Conservation (phyloP, 352 stramenopile genomes). For the Phytophthora chlamydospora region DNA sequence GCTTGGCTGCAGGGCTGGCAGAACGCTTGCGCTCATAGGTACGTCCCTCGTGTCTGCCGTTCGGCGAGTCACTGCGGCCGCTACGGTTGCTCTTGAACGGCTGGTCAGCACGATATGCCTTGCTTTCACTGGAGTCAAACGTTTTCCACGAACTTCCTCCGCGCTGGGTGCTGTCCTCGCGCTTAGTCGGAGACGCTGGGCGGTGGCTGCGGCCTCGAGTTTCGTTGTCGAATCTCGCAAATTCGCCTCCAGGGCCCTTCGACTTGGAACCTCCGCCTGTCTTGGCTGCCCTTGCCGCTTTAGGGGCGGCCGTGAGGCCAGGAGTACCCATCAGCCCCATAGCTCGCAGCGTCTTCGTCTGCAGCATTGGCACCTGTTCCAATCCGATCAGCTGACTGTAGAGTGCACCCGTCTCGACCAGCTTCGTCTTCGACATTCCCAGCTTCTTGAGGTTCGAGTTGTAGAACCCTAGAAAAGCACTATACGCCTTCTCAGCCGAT, state of each 20-base stretch:
- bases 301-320: slow-evolving; percentile 51
- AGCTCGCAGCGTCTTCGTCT: slow-evolving; percentile 84
- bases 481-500: slow-evolving; percentile 88
- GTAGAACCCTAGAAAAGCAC: slow-evolving; percentile 96
- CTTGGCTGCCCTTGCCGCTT: slow-evolving; percentile 6
- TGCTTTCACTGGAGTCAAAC: slow-evolving; percentile 18
- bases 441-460: slow-evolving; percentile 78
- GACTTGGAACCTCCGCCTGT: slow-evolving; percentile 11
- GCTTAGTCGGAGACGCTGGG: slow-evolving; percentile 9
- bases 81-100: slow-evolving; percentile 11
- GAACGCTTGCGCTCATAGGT: slow-evolving; percentile 21
- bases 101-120: not conserved
- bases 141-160: slow-evolving; percentile 22
- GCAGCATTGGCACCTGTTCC: slow-evolving; percentile 67
- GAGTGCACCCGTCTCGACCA: slow-evolving; percentile 82
- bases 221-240: slow-evolving; percentile 22
- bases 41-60: slow-evolving; percentile 15
- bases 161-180: slow-evolving; percentile 5
- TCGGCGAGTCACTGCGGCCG: slow-evolving; percentile 14
- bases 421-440: slow-evolving; percentile 50
- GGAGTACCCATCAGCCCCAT: slow-evolving; percentile 83
- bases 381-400: slow-evolving; percentile 66
- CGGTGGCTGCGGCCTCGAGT: slow-evolving; percentile 13
- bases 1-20: slow-evolving; percentile 15
- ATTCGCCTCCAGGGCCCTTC: slow-evolving; percentile 14